Evolutionary conservation across 2,329 filamentous ascomycete species (phyloP).

Genomic region (Aspergillus transmontanensis): DNA sequence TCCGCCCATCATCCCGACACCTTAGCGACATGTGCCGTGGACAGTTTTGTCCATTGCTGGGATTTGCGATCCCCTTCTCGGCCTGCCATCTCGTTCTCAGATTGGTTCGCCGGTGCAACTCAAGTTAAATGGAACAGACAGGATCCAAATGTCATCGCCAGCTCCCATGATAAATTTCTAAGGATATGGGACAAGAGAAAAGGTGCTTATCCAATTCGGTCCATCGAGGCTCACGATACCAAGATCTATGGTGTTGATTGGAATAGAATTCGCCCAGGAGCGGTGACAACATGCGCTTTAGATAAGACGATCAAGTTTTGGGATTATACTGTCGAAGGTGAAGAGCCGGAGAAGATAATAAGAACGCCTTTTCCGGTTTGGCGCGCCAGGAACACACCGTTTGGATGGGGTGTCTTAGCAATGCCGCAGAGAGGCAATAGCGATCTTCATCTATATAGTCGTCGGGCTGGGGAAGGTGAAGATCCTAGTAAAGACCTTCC

Average conservation of each 20-base stretch:
- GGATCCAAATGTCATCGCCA: slow-evolving; percentile 82
- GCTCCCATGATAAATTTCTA: slow-evolving; percentile 83
- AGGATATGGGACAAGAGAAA: slow-evolving; percentile 89
- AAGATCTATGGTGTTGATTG: slow-evolving; percentile 97
- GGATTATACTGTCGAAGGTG: slow-evolving; percentile 70
- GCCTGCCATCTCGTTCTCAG: slow-evolving; percentile 79
- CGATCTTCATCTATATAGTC: slow-evolving; percentile 81
- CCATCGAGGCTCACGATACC: slow-evolving; percentile 83
- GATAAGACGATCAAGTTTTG: slow-evolving; percentile 94
- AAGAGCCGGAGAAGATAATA: slow-evolving; percentile 75
- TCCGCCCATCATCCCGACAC: slow-evolving; percentile 89
- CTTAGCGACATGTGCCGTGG: slow-evolving; percentile 86
- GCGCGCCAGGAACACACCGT: slow-evolving; percentile 88
- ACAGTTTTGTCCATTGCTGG: slow-evolving; percentile 92
- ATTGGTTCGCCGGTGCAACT: slow-evolving; percentile 91
- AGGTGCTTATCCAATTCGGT: slow-evolving; percentile 74
- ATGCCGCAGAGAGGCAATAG: slow-evolving; percentile 92
- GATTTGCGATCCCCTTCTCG: slow-evolving; percentile 75
- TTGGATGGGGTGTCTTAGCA: slow-evolving; percentile 80
- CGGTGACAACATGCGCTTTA: slow-evolving; percentile 82
- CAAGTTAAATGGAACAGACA: slow-evolving; percentile 95
- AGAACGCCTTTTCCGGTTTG: slow-evolving; percentile 84
- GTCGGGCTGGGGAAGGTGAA: slow-evolving; percentile 49
- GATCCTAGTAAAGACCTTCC: slow-evolving; percentile 40
- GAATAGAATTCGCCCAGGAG: slow-evolving; percentile 75